Conservation (phyloP, 225 moss, liverwort and hornwort species). For the Polytrichum commune region DNA sequence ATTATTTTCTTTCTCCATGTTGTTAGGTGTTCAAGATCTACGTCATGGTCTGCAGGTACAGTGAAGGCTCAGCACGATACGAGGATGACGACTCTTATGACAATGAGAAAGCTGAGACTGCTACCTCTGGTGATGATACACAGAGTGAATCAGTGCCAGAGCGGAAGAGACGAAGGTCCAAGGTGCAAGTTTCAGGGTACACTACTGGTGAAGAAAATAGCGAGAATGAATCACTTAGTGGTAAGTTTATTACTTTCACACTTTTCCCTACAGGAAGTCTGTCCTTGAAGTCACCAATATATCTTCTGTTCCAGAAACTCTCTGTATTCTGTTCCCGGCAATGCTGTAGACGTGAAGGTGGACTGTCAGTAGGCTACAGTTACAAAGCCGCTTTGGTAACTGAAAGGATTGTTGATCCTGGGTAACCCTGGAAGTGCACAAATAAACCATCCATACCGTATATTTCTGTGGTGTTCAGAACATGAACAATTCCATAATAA, state of each 20-base stretch:
- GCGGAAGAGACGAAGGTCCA: constrained; percentile 42
- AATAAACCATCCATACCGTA: too few relatives aligned
- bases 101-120: constrained; percentile 47
- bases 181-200: constrained; percentile 27
- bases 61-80: constrained; percentile 47
- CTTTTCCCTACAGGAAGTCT: too few relatives aligned
- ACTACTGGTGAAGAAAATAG: constrained; percentile 54
- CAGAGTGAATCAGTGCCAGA: constrained; percentile 55
- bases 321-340: background rate
- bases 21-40: background rate
- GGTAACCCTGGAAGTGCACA: background rate
- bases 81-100: constrained; percentile 56
- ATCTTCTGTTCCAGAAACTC: too few relatives aligned
- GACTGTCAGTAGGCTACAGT: background rate
- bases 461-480: too few relatives aligned
- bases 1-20: background rate
- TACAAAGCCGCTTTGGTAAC: background rate
- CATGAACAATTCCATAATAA: too few relatives aligned
- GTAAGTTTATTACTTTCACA: constrained; percentile 19
- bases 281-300: too few relatives aligned
- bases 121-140: constrained; percentile 55
- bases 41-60: constrained; percentile 35
- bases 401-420: background rate
- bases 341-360: background rate
- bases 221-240: constrained; percentile 51